Percentiles rank a stretch among this genome's conserved stretches.
Evolutionary conservation across 148 eudicot genomes (phyloP).

Genomic region (Rheum nobile): DNA sequence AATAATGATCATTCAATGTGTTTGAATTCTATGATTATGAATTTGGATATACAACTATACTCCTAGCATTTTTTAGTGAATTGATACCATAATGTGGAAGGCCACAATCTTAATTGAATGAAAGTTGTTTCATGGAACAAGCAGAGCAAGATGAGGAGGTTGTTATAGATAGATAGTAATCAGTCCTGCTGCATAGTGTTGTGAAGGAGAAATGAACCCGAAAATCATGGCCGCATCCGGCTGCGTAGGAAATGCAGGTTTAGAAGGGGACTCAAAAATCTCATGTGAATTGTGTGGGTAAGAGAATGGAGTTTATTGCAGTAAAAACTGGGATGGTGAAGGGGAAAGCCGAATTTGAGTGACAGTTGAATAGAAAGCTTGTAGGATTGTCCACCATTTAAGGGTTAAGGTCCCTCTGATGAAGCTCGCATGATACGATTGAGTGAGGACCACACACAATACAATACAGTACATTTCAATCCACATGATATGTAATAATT

Average conservation of each 20-base stretch:
- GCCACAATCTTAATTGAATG: not conserved
- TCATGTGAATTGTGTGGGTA: conserved; percentile 4
- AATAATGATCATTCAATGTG: not conserved
- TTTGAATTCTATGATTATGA: not conserved
- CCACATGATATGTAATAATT: not conserved
- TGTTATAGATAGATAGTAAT: no score
- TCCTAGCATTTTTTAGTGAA: not conserved
- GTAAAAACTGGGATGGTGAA: conserved; percentile 1
- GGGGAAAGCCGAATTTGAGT: not conserved
- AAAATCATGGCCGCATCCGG: not conserved
- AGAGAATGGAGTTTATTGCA: not conserved
- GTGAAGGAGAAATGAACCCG: not conserved
- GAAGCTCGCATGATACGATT: not conserved
- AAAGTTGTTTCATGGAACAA: not conserved
- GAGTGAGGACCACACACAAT: not conserved
- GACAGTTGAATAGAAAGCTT: not conserved
- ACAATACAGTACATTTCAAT: not conserved
- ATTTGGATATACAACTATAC: not conserved
- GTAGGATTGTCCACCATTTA: not conserved
- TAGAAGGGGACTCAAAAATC: not conserved
- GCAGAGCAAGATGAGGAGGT: not conserved
- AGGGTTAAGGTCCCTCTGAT: not conserved
- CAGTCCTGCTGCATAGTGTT: no score
- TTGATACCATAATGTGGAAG: not conserved
- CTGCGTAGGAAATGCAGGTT: not conserved